Evolutionary conservation across 768 basidiomycete genomes (phyloP).

Genomic region (Macrolepiota albuminosa): DNA sequence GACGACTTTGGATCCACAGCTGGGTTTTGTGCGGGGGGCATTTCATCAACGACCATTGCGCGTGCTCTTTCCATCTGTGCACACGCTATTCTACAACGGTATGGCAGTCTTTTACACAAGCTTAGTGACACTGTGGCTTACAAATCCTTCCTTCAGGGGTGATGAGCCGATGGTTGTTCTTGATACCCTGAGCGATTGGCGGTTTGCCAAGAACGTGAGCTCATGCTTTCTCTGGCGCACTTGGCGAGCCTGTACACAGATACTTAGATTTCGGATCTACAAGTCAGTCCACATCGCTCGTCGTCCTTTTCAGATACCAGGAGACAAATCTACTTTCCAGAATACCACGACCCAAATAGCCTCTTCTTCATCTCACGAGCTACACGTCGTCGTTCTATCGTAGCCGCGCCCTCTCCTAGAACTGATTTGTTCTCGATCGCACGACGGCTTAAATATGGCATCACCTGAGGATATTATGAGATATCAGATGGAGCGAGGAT

Average conservation of each 20-base stretch:
- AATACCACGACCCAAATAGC: slow-evolving; percentile 24
- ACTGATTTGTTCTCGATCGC: slow-evolving; percentile 94
- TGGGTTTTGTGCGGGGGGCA: slow-evolving; percentile 32
- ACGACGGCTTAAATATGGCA: slow-evolving; percentile 86
- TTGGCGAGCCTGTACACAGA: background rate
- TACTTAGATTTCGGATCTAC: background rate
- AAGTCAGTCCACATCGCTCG: background rate
- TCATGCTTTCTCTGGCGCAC: background rate
- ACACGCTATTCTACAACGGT: slow-evolving; percentile 81
- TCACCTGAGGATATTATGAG: slow-evolving; percentile 44
- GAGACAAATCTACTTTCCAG: background rate
- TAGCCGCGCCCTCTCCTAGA: slow-evolving; percentile 67
- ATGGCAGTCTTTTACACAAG: slow-evolving; percentile 4
- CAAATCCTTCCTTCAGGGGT: slow-evolving; percentile 36
- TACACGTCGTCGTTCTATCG: slow-evolving; percentile 53
- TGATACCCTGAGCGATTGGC: slow-evolving; percentile 80
- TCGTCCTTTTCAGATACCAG: background rate
- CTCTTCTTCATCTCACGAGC: slow-evolving; percentile 47
- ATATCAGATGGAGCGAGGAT: background rate
- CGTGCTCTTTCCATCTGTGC: slow-evolving; percentile 74
- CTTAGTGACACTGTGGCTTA: background rate
- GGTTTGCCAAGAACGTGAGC: slow-evolving; percentile 78
- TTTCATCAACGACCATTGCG: slow-evolving; percentile 34
- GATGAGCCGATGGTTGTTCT: slow-evolving; percentile 87
- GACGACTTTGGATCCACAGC: background rate